Conservation (phyloP, 1,284 basidiomycete species). For the Rhodotorula sp. region DNA sequence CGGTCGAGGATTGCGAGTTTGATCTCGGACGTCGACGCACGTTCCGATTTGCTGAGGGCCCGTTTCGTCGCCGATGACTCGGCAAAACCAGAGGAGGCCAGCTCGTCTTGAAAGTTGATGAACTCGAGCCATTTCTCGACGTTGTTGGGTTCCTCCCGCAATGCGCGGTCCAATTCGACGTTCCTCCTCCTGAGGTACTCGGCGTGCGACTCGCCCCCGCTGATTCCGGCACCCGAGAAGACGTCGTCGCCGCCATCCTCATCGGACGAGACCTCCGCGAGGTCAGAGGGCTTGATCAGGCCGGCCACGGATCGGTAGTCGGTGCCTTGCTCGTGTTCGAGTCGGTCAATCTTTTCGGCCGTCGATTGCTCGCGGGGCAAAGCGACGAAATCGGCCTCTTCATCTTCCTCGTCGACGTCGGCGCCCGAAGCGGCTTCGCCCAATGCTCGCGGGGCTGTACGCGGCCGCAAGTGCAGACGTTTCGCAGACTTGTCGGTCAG, state of each 20-base stretch:
- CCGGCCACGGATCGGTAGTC: constrained; percentile 44
- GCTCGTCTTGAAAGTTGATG: constrained; percentile 50
- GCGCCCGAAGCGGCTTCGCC: constrained; percentile 6
- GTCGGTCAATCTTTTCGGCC: constrained; percentile 27
- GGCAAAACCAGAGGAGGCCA: constrained; percentile 25
- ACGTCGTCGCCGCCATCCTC: constrained; percentile 28
- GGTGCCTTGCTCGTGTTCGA: constrained; percentile 43
- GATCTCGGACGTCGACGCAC: constrained; percentile 55
- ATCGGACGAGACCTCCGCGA: constrained; percentile 14
- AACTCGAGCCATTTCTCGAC: constrained; percentile 65
- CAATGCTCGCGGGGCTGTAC: constrained; percentile 5
- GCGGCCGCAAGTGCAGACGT: constrained; percentile 23
- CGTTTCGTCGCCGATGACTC: constrained; percentile 54
- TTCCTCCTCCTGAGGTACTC: constrained; percentile 61
- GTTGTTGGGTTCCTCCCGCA: constrained; percentile 58
- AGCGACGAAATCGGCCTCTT: constrained; percentile 18
- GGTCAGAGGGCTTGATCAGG: constrained; percentile 32
- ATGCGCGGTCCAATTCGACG: constrained; percentile 59
- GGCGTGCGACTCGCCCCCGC: constrained; percentile 48
- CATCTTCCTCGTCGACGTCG: not conserved
- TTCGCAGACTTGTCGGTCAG: constrained; percentile 30
- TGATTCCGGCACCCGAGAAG: constrained; percentile 32
- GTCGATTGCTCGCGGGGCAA: constrained; percentile 11
- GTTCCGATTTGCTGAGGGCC: constrained; percentile 61
- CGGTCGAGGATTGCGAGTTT: constrained; percentile 64